Evolutionary conservation across 2,329 filamentous ascomycete species (phyloP).

Genomic region (Colletotrichum plurivorum): DNA sequence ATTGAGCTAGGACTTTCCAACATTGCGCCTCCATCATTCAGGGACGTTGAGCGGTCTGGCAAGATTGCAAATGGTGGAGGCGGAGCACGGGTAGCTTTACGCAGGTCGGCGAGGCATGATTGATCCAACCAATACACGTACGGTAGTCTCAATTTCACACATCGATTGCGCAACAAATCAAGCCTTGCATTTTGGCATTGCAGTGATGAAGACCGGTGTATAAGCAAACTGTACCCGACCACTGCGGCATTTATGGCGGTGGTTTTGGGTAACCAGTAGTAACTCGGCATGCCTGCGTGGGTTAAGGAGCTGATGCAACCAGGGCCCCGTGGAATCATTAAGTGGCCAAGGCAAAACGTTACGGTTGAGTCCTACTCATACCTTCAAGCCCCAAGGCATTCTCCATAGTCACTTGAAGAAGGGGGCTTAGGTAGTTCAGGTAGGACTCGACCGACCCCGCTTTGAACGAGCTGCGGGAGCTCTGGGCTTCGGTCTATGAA

Average conservation of each 20-base stretch:
- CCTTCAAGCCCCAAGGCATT: no score
- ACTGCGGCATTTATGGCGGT: no score
- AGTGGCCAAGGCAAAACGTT: no score
- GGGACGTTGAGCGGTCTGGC: constrained; percentile 12
- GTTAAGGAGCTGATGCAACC: no score
- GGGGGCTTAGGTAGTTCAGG: not conserved
- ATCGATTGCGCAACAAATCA: constrained; percentile 11
- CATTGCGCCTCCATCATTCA: constrained; percentile 35
- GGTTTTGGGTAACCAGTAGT: no score
- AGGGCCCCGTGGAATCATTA: no score
- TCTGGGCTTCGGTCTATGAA: no score
- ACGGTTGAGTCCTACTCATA: no score
- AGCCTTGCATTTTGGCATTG: not conserved
- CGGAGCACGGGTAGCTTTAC: constrained; percentile 34
- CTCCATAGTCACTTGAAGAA: no score
- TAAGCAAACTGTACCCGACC: no score
- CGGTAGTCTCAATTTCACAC: constrained; percentile 38
- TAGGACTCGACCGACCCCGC: constrained; percentile 12
- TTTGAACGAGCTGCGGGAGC: not conserved
- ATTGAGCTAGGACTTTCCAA: constrained; percentile 26
- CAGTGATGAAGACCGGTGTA: no score
- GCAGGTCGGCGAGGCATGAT: constrained; percentile 9
- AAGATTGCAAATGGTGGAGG: constrained; percentile 32
- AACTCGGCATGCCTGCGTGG: no score
- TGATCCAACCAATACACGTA: constrained; percentile 30